Evolutionary conservation across 441 rosid genomes (phyloP), one percentile per base, ranked within the genome.

Genomic region (Populus trichocarpa): DNA sequence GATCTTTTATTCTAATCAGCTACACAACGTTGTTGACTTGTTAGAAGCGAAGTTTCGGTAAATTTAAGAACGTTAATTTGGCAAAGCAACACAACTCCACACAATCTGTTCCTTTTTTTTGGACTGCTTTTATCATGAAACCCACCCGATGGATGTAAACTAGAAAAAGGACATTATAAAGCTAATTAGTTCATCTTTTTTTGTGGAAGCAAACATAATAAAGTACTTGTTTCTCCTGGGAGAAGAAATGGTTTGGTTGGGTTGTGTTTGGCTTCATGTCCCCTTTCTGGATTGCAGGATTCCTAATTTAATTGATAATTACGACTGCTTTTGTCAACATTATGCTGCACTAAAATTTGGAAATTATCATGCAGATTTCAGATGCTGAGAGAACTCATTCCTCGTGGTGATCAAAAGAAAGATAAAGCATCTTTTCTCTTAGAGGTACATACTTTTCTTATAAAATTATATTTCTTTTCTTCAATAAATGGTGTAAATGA

Each of bases 351-450:
- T 70, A 32, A 38, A 33, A 26, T 25, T 61, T 35, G 26, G 61
- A 30, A 69, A 14, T 67, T 36, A 9, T 77, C 38, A 7, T 80
- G 81, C 89, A 96, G 99, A 84, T 96, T 96, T 87, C 99, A 94
- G 85, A 90, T 73, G 93, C 78, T 94, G 83, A 89, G 98, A 81
- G 93, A 84, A 46, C 87, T 96, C 33, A 91, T 94, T 77, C 99
- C 99, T 59, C 91, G 86, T 76, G 85, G 93, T 22, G 98, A 96
- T 78, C 98, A 94, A 66, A 96, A 94, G 85, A 89, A 94, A 74
- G 99, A 96, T 75, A 96, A 93, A 85, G 99, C 99, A 3, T 96
- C 98, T 20, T 96, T 96, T 84, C 87, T 94, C 20, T 83, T 94
- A 74, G 99, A 96, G 98, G 98, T 93, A 76, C 68, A 65, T 16